These are phyloP conservation scores for Chloropicon primus DNA, from an alignment of 139 green algal species.

Conservation along the genomic window DNA sequence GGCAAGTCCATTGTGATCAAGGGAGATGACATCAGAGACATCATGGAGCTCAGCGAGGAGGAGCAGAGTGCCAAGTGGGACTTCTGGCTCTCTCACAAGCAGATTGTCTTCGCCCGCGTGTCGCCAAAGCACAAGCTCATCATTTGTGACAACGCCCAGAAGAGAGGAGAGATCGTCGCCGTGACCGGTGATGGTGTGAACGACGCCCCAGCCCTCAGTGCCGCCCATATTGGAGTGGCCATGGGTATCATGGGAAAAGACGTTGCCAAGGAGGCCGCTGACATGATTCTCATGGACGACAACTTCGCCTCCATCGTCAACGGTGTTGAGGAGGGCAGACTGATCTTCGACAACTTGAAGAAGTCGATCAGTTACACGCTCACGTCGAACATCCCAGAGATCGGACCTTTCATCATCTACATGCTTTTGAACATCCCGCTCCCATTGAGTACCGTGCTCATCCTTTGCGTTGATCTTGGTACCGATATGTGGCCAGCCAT, in stretches of 20 bases:
- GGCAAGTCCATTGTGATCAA: slow-evolving; percentile 30
- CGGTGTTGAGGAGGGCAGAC: slow-evolving; percentile 58
- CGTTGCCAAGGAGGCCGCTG: slow-evolving; percentile 57
- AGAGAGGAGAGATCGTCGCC: slow-evolving; percentile 13
- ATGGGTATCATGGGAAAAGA: slow-evolving; percentile 51
- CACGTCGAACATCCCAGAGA: slow-evolving; percentile 60
- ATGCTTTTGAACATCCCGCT: slow-evolving; percentile 45
- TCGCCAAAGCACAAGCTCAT: slow-evolving; percentile 51
- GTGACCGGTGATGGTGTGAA: slow-evolving; percentile 51
- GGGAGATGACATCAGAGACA: slow-evolving; percentile 31
- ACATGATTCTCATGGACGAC: slow-evolving; percentile 31
- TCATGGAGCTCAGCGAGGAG: slow-evolving; percentile 38
- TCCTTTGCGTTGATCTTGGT: slow-evolving; percentile 61
- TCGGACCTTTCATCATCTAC: slow-evolving; percentile 52
- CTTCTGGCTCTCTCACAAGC: slow-evolving; percentile 40
- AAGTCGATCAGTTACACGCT: slow-evolving; percentile 73
- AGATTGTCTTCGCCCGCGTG: slow-evolving; percentile 53
- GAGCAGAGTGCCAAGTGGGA: slow-evolving; percentile 49
- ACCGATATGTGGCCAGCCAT: slow-evolving; percentile 71
- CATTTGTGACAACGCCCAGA: slow-evolving; percentile 35
- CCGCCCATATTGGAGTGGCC: slow-evolving; percentile 57
- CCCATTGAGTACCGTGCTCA: slow-evolving; percentile 50
- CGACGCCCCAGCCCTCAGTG: slow-evolving; percentile 67
- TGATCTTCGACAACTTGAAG: slow-evolving; percentile 80
- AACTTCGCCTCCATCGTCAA: slow-evolving; percentile 77